A percentile compares a stretch with the other conserved stretches of the same genome.
Evolutionary conservation across 495 filamentous ascomycete species (phyloP).

Genomic region (Penicillium herquei): DNA sequence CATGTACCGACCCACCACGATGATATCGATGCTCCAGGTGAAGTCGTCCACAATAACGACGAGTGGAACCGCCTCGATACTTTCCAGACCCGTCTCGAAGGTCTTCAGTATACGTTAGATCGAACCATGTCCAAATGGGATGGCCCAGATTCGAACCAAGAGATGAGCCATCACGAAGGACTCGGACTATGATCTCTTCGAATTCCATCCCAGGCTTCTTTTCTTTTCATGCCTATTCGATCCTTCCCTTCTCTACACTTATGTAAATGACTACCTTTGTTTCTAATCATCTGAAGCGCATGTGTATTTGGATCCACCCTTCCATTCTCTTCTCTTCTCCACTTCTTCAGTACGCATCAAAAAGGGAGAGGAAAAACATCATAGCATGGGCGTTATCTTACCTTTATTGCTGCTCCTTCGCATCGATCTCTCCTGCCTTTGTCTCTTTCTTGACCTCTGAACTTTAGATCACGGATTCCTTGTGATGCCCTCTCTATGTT

Average conservation of each 20-base stretch:
- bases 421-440: no score
- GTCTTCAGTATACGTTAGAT: constrained; percentile 18
- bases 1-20: background rate
- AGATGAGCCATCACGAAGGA: constrained; percentile 23
- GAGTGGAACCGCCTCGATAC: constrained; percentile 23
- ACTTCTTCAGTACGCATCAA: constrained; percentile 1
- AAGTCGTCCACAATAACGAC: constrained; percentile 10
- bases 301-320: constrained; percentile 2
- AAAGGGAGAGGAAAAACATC: constrained; percentile 17
- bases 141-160: constrained; percentile 19
- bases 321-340: background rate
- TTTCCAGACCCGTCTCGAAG: constrained; percentile 21
- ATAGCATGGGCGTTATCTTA: constrained; percentile 25
- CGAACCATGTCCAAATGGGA: constrained; percentile 26
- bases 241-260: background rate
- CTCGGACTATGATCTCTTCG: constrained; percentile 18
- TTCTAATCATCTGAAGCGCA: constrained; percentile 1
- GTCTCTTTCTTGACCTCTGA: no score
- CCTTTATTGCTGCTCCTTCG: no score
- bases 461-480: no score
- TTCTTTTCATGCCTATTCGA: background rate
- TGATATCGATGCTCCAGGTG: constrained; percentile 11
- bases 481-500: no score
- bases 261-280: background rate
- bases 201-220: background rate